Conservation (phyloP, 805 yeast genomes). For the Isabelozyma rhagii region DNA sequence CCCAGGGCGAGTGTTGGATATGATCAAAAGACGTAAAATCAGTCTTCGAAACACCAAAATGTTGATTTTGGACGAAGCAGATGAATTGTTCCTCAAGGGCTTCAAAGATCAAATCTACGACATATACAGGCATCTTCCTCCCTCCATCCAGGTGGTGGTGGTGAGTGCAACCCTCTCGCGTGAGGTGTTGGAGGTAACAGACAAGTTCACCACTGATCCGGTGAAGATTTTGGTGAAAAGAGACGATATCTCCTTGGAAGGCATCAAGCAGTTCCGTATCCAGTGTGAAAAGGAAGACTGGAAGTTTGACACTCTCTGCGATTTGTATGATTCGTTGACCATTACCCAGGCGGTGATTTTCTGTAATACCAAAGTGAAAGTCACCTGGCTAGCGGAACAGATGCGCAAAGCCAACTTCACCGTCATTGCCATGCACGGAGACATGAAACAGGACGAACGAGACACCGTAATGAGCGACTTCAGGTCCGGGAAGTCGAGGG, state of each 20-base stretch:
- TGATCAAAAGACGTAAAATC: conserved; percentile 80
- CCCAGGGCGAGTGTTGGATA: conserved; percentile 92
- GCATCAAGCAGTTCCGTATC: conserved; percentile 88
- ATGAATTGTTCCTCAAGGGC: conserved; percentile 88
- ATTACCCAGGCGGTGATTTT: conserved; percentile 97
- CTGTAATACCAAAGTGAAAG: conserved; percentile 96
- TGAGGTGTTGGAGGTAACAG: conserved; percentile 88
- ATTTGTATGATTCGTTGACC: conserved; percentile 89
- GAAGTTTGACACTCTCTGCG: conserved; percentile 94
- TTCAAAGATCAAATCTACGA: conserved; percentile 95
- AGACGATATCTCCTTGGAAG: conserved; percentile 92
- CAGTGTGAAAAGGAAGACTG: conserved; percentile 89
- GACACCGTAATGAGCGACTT: conserved; percentile 94
- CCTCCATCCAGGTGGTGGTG: conserved; percentile 86
- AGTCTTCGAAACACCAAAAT: conserved; percentile 76
- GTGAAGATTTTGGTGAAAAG: conserved; percentile 90
- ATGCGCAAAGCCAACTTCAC: conserved; percentile 81
- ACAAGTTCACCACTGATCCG: conserved; percentile 90
- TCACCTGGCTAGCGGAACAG: conserved; percentile 82
- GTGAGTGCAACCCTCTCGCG: conserved; percentile 92
- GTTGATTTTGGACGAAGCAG: conserved; percentile 94
- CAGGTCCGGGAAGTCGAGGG: conserved; percentile 89
- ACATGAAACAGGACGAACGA: conserved; percentile 92
- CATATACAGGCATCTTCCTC: conserved; percentile 80
- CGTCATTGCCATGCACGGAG: conserved; percentile 95